Evolutionary conservation across 2,329 filamentous ascomycete genomes (phyloP), one percentile per base, ranked within the genome.

Genomic region (Sphaceloma murrayae): DNA sequence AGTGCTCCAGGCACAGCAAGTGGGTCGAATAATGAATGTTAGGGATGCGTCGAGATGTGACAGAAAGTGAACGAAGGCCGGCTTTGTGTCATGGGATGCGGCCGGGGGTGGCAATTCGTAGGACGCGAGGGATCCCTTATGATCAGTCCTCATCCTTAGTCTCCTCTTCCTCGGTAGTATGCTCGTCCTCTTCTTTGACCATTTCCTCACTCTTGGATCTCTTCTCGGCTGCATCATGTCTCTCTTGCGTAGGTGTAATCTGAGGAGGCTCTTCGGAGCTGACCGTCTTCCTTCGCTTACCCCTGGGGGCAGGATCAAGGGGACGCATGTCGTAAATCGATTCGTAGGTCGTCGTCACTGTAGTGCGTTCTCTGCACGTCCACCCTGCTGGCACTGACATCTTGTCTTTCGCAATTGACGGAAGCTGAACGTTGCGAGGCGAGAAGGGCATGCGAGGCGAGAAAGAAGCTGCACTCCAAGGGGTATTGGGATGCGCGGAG

Each of bases 301-400:
- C 88, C 63, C 88, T 88, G 5, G 87, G 89, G 27, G 88, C 86
- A 17, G 88, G 85, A 52, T 87, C 84, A 67, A 96, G 85, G 27
- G 66, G 63, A 58, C 73, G 59, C 43, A 70, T 66, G 56, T 85
- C 94, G 64, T 93, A 94, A 24, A 19, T 32, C 4, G 30, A 26
- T 8, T 45, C 30, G 30, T 85, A 94, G 48, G 94, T 85, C 11
- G 87, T 95, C 54, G 88, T 95, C 43, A 95, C 84, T 3, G 95
- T 86, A 62, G 95, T 87, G 45, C 85, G 73, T 47, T 95, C 86
- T 58, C 78, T 44, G 80, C 74, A 11, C 67, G 82, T 49, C 56
- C 57, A 16, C 56, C 54, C 43, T 53, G 51, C 29, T 49, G 54
- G 34, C n/a, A n/a, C n/a, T n/a, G n/a, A n/a, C n/a, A n/a, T n/a